A percentile compares a stretch with the other conserved stretches of the same genome.
phyloP scores from a whole-genome alignment of 2,329 filamentous ascomycete species.

The Tricladium varicosporioides region DNA sequence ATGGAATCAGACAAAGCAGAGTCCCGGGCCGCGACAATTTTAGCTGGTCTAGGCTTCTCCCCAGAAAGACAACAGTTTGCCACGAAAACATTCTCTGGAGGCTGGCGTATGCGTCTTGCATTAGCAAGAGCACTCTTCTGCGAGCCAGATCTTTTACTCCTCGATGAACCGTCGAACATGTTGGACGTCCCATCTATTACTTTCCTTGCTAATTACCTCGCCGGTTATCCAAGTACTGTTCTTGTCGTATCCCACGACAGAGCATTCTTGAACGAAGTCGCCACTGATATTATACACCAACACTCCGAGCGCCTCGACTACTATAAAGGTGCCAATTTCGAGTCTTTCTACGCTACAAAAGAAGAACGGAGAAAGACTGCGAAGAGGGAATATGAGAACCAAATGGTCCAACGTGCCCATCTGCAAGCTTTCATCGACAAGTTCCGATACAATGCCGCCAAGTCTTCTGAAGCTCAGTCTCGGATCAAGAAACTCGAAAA shows the following conservation, averaged over 20 bases:
- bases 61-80: slow-evolving; percentile 86
- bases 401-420: slow-evolving; percentile 91
- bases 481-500: slow-evolving; percentile 98
- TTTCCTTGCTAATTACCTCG: slow-evolving; percentile 94
- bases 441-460: slow-evolving; percentile 98
- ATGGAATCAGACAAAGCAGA: slow-evolving; percentile 99
- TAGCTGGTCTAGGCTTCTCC: slow-evolving; percentile 96
- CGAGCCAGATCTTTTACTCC: slow-evolving; percentile 90
- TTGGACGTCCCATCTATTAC: slow-evolving; percentile 99
- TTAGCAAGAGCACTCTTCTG: slow-evolving; percentile 95
- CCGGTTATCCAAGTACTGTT: slow-evolving; percentile 89
- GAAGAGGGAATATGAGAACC: slow-evolving; percentile 97
- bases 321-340: slow-evolving; percentile 97
- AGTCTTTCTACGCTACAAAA: slow-evolving; percentile 94
- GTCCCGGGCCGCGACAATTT: slow-evolving; percentile 88
- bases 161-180: slow-evolving; percentile 99
- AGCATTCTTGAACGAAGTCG: slow-evolving; percentile 97
- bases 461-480: slow-evolving; percentile 96
- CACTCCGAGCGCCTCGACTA: slow-evolving; percentile 97
- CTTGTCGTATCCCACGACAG: slow-evolving; percentile 98
- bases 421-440: slow-evolving; percentile 99
- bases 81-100: slow-evolving; percentile 97
- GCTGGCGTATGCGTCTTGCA: slow-evolving; percentile 98
- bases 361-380: slow-evolving; percentile 96
- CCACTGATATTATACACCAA: slow-evolving; percentile 98